phyloP scores from a whole-genome alignment of 495 filamentous ascomycete genomes.

The Wilcoxina mikolae region DNA sequence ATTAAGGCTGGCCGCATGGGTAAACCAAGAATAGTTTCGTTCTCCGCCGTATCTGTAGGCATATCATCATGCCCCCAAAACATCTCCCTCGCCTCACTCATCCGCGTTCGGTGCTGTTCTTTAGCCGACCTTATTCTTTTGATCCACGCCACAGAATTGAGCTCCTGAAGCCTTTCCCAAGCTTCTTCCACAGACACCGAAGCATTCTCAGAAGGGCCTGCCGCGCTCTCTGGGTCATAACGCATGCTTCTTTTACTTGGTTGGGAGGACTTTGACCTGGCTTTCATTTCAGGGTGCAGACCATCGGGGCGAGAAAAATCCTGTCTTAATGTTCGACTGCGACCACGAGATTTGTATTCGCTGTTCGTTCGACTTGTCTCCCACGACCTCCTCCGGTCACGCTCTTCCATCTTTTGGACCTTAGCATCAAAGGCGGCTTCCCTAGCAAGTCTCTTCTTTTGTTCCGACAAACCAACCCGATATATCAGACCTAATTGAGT shows the following conservation, averaged over 20 bases:
- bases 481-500: conserved; percentile 94
- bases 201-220: conserved; percentile 50
- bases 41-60: conserved; percentile 64
- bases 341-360: conserved; percentile 31
- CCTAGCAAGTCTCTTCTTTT: conserved; percentile 71
- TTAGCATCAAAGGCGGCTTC: conserved; percentile 85
- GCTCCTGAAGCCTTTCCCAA: conserved; percentile 52
- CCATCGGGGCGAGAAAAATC: conserved; percentile 14
- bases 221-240: conserved; percentile 66
- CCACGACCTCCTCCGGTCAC: conserved; percentile 38
- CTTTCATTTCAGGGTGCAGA: conserved; percentile 17
- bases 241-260: conserved; percentile 41
- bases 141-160: conserved; percentile 88
- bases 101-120: conserved; percentile 50
- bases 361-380: conserved; percentile 32
- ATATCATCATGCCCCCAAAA: conserved; percentile 77
- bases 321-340: conserved; percentile 25
- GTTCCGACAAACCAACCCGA: conserved; percentile 69
- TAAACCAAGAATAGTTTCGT: conserved; percentile 72
- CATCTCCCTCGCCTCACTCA: conserved; percentile 61
- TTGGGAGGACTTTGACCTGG: conserved; percentile 28
- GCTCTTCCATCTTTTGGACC: conserved; percentile 61
- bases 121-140: conserved; percentile 69
- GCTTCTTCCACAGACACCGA: conserved; percentile 61
- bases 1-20: conserved; percentile 76